A percentile compares a stretch with the other conserved stretches of the same genome.
Evolutionary conservation across 345 rosid genomes (phyloP).

Genomic region (Pistacia vera): DNA sequence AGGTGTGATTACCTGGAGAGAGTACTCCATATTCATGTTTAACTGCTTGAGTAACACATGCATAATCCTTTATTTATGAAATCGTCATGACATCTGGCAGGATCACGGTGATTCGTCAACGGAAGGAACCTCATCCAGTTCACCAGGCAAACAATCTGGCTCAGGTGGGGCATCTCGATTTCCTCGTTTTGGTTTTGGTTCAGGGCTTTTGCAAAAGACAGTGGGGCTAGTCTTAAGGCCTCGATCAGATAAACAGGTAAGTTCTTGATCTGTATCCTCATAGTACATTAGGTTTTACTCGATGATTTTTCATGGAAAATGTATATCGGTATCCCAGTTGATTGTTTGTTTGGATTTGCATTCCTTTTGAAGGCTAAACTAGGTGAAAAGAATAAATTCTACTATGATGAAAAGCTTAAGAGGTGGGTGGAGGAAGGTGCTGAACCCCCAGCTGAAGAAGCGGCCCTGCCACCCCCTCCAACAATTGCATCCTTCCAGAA

Average conservation of each 20-base stretch:
- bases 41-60: slow-evolving; percentile 17
- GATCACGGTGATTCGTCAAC: slow-evolving; percentile 63
- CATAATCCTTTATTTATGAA: slow-evolving; percentile 11
- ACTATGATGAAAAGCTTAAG: slow-evolving; percentile 90
- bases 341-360: slow-evolving; percentile 27
- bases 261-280: slow-evolving; percentile 15
- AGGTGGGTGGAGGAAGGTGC: slow-evolving; percentile 99
- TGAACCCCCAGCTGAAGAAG: slow-evolving; percentile 81
- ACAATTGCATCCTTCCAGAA: slow-evolving; percentile 64
- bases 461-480: slow-evolving; percentile 90
- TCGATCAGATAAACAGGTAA: slow-evolving; percentile 79
- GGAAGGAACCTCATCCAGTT: slow-evolving; percentile 46
- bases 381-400: slow-evolving; percentile 87
- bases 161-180: slow-evolving; percentile 69
- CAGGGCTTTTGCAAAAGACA: slow-evolving; percentile 80
- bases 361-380: slow-evolving; percentile 77
- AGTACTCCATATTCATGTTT: neutral
- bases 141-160: slow-evolving; percentile 58
- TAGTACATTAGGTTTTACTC: slow-evolving; percentile 3
- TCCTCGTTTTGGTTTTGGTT: slow-evolving; percentile 75
- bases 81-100: slow-evolving; percentile 20
- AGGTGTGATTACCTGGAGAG: slow-evolving; percentile 42
- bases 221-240: slow-evolving; percentile 80
- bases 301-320: slow-evolving; percentile 1
- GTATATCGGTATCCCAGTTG: neutral